Evolutionary conservation across 345 rosid genomes (phyloP), one percentile per base, ranked within the genome.

Genomic region (Bruguiera sexangula): DNA sequence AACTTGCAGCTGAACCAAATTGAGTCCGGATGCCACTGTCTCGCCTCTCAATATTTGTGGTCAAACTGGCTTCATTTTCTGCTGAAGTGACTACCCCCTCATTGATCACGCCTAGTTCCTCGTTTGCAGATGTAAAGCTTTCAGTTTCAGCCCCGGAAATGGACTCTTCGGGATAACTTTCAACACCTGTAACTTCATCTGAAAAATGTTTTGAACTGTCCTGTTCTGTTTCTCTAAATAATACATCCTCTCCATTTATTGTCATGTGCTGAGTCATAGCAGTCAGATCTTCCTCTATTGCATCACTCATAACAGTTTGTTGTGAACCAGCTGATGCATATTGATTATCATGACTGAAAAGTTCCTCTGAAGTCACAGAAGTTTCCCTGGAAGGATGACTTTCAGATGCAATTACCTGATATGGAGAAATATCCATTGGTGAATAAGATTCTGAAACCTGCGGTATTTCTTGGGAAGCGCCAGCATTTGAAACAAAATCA

Each of bases 361-460:
- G 75, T 71, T 80, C 89, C 76, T 86, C 88, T 29, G 99, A 85
- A 60, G 81, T 79, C 65, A 82, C 81, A 69, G 96, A 84, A 65
- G 78, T 72, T 81, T 85, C 91, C 77, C 84, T 79, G 48, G 82
- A 80, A 61, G 68, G 64, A 50, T 63, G 70, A 68, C 80, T 53
- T 61, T 80, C 84, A 60, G 82, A 70, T 55, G 78, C 32, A 52
- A 80, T 67, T 75, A 84, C 90, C 74, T 60, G 88, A 70, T 85
- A 90, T 0, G 97, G 88, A 30, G 99, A 92, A 61, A 80, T 66
- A 81, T 96, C 98, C 99, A 92, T 89, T 7, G 92, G 97, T 50
- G 94, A 89, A 84, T 73, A 87, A 46, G 96, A 73, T 51, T 84
- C 96, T 24, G 81, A 67, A 79, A 75, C 82, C 76, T 92, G 96